Evolutionary conservation across 2,329 filamentous ascomycete species (phyloP).

Genomic region (Berkeleyomyces basicola): DNA sequence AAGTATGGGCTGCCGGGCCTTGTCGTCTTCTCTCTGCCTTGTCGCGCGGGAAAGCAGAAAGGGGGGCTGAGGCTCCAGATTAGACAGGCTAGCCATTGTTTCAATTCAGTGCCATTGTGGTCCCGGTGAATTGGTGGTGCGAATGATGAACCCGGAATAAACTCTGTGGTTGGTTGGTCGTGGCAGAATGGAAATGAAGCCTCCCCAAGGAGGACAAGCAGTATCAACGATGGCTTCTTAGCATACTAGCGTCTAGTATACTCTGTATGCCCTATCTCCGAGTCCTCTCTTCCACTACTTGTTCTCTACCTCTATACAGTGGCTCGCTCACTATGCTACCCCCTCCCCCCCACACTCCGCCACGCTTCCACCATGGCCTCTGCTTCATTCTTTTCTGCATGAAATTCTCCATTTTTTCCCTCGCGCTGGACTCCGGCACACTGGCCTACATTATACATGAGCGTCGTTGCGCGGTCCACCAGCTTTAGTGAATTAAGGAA

Average conservation of each 20-base stretch:
- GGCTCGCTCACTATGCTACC: background rate
- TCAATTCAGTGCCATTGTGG: background rate
- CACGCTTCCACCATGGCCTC: background rate
- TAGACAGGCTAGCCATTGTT: background rate
- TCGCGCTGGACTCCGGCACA: background rate
- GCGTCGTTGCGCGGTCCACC: background rate
- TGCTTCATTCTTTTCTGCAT: background rate
- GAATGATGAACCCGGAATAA: background rate
- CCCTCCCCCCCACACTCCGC: background rate
- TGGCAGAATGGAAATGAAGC: background rate
- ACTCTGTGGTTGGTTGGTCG: background rate
- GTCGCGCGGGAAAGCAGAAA: background rate
- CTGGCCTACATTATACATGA: background rate
- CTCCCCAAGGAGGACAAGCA: background rate
- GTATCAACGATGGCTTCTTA: background rate
- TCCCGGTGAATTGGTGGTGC: background rate
- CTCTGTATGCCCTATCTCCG: background rate
- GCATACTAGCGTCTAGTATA: background rate
- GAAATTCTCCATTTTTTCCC: background rate
- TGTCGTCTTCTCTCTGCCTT: background rate
- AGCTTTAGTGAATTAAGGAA: background rate
- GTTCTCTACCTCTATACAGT: background rate
- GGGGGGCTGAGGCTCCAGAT: background rate
- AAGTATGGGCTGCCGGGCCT: background rate
- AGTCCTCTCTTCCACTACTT: background rate